Base-by-base conservation (phyloP, 768 basidiomycete species). In the Serendipita sp. region DNA sequence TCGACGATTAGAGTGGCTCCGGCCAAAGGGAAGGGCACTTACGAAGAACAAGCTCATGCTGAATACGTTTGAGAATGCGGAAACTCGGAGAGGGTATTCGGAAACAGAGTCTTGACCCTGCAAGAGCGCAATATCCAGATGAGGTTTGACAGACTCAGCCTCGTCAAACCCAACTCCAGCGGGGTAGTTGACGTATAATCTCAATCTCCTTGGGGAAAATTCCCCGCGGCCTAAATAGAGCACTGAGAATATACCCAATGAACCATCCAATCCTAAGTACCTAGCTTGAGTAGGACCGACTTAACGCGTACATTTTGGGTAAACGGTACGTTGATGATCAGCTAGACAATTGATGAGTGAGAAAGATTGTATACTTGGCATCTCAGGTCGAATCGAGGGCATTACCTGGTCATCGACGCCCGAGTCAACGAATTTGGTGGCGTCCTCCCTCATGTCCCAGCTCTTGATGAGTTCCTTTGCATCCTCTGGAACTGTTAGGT, bases 281-380 rank as follows among this genome's bases (percentile, higher is more conserved):
- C 90, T 45, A 88, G 72, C 71, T 91, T 91, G 62, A 92, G 73
- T 20, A 90, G 69, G 3, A 92, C 70, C 17, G 89, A 88, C 64
- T 81, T 81, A 44, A 92, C 71, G 50, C 87, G 78, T 26, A 91
- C 89, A 68, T 83, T 86, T 70, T 90, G 79, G 0, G 78, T 78
- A 75, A 92, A 92, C 0, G 90, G 87, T 53, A 92, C 72, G 70
- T 90, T 88, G 64, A 92, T 77, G 68, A 91, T 85, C 62, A 90
- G 75, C 89, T 91, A 66, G 48, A 45, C 38, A 38, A 17, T 24
- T 61, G n/a, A 53, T 63, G 60, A 60, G 51, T 61, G 63, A 70
- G 31, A 20, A 48, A 31, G 50, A 38, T 11, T 41, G 42, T n/a
- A 44, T 16, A 17, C n/a, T 5, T 34, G 17, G 56, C 26, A 14